Percentiles rank a stretch among this genome's conserved stretches.
phyloP scores from a whole-genome alignment of 371 early-diverging fungal species.

The Rhizopus microsporus region DNA sequence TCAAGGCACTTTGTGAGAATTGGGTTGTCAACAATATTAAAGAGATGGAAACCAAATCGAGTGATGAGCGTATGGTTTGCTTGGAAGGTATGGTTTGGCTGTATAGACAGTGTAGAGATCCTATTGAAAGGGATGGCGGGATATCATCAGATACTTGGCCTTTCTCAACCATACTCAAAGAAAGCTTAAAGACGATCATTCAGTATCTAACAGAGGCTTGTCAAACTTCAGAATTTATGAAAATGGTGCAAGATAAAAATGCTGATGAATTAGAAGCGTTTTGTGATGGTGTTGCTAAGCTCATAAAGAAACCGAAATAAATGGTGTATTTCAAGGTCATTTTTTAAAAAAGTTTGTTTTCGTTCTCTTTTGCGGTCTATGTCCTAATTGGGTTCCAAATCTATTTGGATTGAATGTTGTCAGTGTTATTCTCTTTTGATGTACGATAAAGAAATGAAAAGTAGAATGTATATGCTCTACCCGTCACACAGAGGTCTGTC shows the following conservation, averaged over 20 bases:
- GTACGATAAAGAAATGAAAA: too few relatives aligned
- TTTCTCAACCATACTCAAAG: constrained; percentile 19
- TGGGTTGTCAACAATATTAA: constrained; percentile 28
- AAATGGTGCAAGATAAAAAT: constrained; percentile 24
- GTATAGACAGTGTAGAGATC: constrained; percentile 31
- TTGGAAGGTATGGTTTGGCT: constrained; percentile 28
- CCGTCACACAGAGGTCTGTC: too few relatives aligned
- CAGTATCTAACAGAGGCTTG: constrained; percentile 13
- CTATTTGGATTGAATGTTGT: too few relatives aligned
- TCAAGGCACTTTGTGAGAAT: constrained; percentile 23
- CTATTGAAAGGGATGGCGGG: constrained; percentile 23
- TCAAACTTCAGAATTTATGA: constrained; percentile 16
- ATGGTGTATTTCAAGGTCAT: not conserved
- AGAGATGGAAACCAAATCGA: not conserved
- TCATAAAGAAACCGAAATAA: constrained; percentile 14
- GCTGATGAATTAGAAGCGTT: constrained; percentile 28
- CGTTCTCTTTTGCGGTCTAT: not conserved
- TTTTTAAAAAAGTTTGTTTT: constrained; percentile 7
- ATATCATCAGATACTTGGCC: constrained; percentile 32
- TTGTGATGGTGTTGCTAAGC: constrained; percentile 26
- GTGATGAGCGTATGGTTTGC: not conserved
- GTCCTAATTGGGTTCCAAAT: not conserved
- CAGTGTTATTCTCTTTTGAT: too few relatives aligned
- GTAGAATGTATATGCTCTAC: too few relatives aligned
- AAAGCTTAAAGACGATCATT: constrained; percentile 11